phyloP scores from a whole-genome alignment of 768 basidiomycete genomes.

The Rickenella mellea region DNA sequence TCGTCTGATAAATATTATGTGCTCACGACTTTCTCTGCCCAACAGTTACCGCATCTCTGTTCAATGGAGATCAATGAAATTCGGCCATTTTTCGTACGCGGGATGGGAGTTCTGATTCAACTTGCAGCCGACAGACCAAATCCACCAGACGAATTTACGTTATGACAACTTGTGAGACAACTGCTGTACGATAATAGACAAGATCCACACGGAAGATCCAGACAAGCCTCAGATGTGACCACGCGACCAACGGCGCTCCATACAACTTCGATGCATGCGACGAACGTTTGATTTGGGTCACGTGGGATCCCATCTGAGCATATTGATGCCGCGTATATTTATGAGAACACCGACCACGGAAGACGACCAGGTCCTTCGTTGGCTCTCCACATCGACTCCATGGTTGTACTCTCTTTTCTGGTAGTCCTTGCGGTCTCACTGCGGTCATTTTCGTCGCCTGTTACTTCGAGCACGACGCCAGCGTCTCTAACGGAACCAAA shows the following conservation, averaged over 20 bases:
- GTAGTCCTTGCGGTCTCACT: neutral
- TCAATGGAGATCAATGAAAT: slow-evolving; percentile 95
- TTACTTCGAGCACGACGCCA: neutral
- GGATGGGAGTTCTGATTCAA: slow-evolving; percentile 67
- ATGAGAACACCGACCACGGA: no score
- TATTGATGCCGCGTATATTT: no score
- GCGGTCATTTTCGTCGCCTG: neutral
- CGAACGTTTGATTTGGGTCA: no score
- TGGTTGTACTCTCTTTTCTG: neutral
- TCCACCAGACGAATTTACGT: neutral
- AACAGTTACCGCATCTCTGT: slow-evolving; percentile 73
- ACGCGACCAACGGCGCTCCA: no score
- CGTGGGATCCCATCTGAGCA: no score
- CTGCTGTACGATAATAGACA: no score
- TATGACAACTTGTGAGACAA: no score
- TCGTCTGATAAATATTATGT: slow-evolving; percentile 1
- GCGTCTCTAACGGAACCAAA: neutral
- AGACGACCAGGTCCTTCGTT: no score
- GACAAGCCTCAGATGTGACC: no score
- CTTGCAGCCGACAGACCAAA: slow-evolving; percentile 21
- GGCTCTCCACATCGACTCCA: neutral
- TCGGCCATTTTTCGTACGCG: slow-evolving; percentile 76
- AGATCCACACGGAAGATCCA: no score
- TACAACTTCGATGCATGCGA: no score
- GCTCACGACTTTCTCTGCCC: neutral